Evolutionary conservation across 1,284 basidiomycete species (phyloP).

Genomic region (Abortiporus biennis): DNA sequence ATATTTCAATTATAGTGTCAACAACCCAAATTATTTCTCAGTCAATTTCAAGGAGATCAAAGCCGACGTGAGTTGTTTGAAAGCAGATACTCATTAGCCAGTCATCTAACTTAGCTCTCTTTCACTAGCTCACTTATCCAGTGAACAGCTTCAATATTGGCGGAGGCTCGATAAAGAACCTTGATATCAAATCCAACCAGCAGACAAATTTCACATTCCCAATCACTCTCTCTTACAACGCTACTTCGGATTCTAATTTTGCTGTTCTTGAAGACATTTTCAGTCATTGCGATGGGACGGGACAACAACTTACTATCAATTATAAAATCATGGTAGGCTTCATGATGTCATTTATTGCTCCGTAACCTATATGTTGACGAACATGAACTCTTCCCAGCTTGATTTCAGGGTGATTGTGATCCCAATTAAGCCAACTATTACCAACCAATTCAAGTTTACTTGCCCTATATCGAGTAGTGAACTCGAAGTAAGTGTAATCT

Average conservation of each 20-base stretch:
- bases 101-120: background rate
- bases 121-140: slow-evolving; percentile 64
- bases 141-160: slow-evolving; percentile 66
- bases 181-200: slow-evolving; percentile 60
- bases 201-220: slow-evolving; percentile 81
- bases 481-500: slow-evolving; percentile 27
- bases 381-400: slow-evolving; percentile 37
- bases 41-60: slow-evolving; percentile 67
- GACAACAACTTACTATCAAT: slow-evolving; percentile 52
- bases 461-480: slow-evolving; percentile 51
- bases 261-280: slow-evolving; percentile 61
- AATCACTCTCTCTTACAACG: slow-evolving; percentile 69
- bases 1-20: slow-evolving; percentile 43
- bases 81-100: slow-evolving; percentile 9
- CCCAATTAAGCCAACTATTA: slow-evolving; percentile 65
- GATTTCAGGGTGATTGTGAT: slow-evolving; percentile 59
- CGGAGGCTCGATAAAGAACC: slow-evolving; percentile 53
- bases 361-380: slow-evolving; percentile 15
- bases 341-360: background rate
- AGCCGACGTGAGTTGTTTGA: slow-evolving; percentile 41
- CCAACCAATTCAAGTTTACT: slow-evolving; percentile 56
- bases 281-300: slow-evolving; percentile 48
- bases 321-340: slow-evolving; percentile 60
- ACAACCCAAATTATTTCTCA: slow-evolving; percentile 84
- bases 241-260: slow-evolving; percentile 50